phyloP scores from a whole-genome alignment of 2,329 filamentous ascomycete genomes.

The Penicillium sp. region DNA sequence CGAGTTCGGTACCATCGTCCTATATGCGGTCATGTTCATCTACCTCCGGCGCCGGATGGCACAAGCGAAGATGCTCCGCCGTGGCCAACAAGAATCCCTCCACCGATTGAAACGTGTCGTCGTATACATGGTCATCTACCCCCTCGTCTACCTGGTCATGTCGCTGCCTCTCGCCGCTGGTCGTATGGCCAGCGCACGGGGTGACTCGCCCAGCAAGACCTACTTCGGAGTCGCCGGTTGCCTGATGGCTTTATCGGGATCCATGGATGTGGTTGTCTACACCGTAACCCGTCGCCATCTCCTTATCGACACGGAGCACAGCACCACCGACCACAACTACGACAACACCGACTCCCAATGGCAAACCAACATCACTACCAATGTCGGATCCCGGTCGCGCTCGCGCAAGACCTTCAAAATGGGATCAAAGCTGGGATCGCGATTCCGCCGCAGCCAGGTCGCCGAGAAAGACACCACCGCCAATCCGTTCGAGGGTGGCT shows the following conservation, averaged over 20 bases:
- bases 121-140: constrained; percentile 48
- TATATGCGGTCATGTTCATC: constrained; percentile 52
- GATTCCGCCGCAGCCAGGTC: constrained; percentile 18
- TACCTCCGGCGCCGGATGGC: constrained; percentile 48
- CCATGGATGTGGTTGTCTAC: constrained; percentile 60
- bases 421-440: constrained; percentile 20
- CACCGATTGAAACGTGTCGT: constrained; percentile 41
- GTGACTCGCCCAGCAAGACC: constrained; percentile 35
- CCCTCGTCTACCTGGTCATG: constrained; percentile 56
- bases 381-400: constrained; percentile 7
- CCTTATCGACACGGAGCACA: constrained; percentile 50
- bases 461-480: constrained; percentile 24
- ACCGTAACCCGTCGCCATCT: constrained; percentile 57
- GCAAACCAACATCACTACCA: constrained; percentile 30
- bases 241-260: constrained; percentile 58
- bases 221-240: constrained; percentile 54
- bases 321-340: constrained; percentile 24
- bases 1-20: constrained; percentile 52
- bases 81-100: constrained; percentile 34
- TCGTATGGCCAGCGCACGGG: constrained; percentile 40
- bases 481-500: constrained; percentile 40
- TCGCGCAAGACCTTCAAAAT: constrained; percentile 18
- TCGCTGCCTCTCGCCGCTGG: constrained; percentile 62
- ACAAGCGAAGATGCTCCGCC: constrained; percentile 32
- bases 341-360: constrained; percentile 32